phyloP scores from a whole-genome alignment of 805 yeast species.

The Candida fluviatilis region DNA sequence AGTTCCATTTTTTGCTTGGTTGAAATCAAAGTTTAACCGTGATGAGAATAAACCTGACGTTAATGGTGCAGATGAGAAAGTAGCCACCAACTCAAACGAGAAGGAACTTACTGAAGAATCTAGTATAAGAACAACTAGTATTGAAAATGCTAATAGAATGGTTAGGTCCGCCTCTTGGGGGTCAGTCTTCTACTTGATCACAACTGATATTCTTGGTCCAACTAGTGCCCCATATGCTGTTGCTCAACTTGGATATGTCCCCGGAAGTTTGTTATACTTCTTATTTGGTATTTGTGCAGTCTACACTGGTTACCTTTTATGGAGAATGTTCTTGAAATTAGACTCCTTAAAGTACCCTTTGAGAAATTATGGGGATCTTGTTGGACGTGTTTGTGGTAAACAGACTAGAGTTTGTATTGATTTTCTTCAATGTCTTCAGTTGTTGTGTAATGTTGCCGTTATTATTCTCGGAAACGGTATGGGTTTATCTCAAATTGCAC shows the following conservation, averaged over 20 bases:
- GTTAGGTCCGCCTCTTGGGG: conserved; percentile 10
- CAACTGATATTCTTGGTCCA: conserved; percentile 48
- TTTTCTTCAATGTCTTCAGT: conserved; percentile 37
- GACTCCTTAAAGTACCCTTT: conserved; percentile 43
- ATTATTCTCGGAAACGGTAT: conserved; percentile 40
- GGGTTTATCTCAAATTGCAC: conserved; percentile 37
- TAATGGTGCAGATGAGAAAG: not conserved
- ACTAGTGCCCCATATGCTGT: conserved; percentile 44
- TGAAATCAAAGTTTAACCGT: not conserved
- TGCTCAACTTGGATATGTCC: conserved; percentile 41
- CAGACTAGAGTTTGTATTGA: conserved; percentile 28
- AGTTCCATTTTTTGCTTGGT: conserved; percentile 4
- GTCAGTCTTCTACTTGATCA: conserved; percentile 42
- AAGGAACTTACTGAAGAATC: not conserved
- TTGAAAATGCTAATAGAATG: conserved; percentile 9
- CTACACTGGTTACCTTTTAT: conserved; percentile 37
- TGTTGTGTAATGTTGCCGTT: conserved; percentile 42
- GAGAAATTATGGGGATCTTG: conserved; percentile 39
- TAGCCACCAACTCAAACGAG: not conserved
- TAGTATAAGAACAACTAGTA: not conserved
- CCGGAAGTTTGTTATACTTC: conserved; percentile 39
- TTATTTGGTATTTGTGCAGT: conserved; percentile 41
- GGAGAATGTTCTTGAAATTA: conserved; percentile 29
- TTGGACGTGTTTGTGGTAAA: conserved; percentile 35
- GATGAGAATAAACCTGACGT: not conserved